Percentiles rank a stretch among this genome's conserved stretches.
These are phyloP conservation scores for Fusarium domesticum DNA, from an alignment of 2,329 filamentous ascomycete species.

Conservation along the genomic window DNA sequence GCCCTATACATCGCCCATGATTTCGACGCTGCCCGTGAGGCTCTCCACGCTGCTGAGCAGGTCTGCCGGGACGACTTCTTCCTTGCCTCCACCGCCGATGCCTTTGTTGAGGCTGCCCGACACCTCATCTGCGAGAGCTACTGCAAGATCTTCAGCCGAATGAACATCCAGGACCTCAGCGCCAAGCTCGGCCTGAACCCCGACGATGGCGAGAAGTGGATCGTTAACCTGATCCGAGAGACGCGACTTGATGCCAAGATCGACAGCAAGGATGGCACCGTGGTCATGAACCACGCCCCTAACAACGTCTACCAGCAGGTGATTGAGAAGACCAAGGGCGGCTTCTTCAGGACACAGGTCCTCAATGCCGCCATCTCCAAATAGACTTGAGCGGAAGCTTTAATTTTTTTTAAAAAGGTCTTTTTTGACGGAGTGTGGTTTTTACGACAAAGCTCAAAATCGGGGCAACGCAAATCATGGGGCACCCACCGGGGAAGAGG, in stretches of 20 bases:
- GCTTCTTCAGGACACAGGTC: slow-evolving; percentile 97
- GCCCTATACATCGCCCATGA: slow-evolving; percentile 84
- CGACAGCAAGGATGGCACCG: slow-evolving; percentile 97
- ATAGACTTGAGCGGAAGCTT: slow-evolving; percentile 34
- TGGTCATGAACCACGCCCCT: slow-evolving; percentile 98
- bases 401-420: slow-evolving; percentile 5
- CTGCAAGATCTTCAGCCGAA: slow-evolving; percentile 99
- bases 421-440: slow-evolving; percentile 21
- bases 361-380: slow-evolving; percentile 66
- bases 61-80: slow-evolving; percentile 95
- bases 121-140: slow-evolving; percentile 98
- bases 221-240: slow-evolving; percentile 97
- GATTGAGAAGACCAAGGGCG: slow-evolving; percentile 97
- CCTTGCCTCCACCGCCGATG: slow-evolving; percentile 77
- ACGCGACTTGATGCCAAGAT: slow-evolving; percentile 98
- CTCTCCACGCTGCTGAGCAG: slow-evolving; percentile 82
- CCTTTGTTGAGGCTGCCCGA: slow-evolving; percentile 89
- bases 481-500: slow-evolving; percentile 6
- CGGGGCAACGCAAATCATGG: slow-evolving; percentile 21
- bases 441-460: slow-evolving; percentile 19
- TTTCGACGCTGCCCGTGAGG: slow-evolving; percentile 92
- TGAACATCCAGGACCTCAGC: slow-evolving; percentile 96
- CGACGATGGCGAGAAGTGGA: slow-evolving; percentile 99
- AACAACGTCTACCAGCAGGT: slow-evolving; percentile 99
- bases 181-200: slow-evolving; percentile 85